Evolutionary conservation across 2,329 filamentous ascomycete species (phyloP), one percentile per base, ranked within the genome.

Genomic region (Elsinoe batatas): DNA sequence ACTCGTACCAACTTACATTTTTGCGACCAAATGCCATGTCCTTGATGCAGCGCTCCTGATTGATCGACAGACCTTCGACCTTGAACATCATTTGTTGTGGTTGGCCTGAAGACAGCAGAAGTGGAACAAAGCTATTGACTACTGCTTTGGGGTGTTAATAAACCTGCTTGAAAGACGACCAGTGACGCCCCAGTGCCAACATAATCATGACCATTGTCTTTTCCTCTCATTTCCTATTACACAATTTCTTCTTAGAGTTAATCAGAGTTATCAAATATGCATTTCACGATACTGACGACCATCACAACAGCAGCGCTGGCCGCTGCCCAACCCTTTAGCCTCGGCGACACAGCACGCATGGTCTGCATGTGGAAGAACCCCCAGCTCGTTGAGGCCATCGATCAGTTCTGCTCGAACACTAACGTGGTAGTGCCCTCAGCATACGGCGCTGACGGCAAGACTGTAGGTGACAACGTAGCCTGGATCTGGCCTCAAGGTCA

Each of bases 281-380:
- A 35, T 26, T n/a, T 35, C 13, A 49, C 26, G 10, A 13, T 49
- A 8, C 12, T 49, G 10, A 33, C 32, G 13, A 17, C 44, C 33
- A 8, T 49, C 26, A 33, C 32, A 10, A 2, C 15, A 2, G 17
- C 47, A 51, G 47, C 33, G 47, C 47, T 51, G 33, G 47, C 17
- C 47, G 33, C 33, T 51, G 47, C 60, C 65, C 65, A 68, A 1
- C 62, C 64, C 13, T 58, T 64, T 54, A 68, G 53, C 58, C 66
- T 63, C 44, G 68, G 54, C n/a, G 65, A 65, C 3, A 63, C 67
- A 12, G 55, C 47, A 13, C 47, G 32, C 33, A 51, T 51, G 47
- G 26, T 51, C 7, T 51, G 47, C 33, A 18, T 20, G n/a, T 38
- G 32, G 47, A 51, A 51, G 47, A 51, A 51, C 33, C 47, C 47